A percentile compares a stretch with the other conserved stretches of the same genome.
These are phyloP conservation scores for Ceratocystis destructans DNA, from an alignment of 2,329 filamentous ascomycete species.

Conservation along the genomic window DNA sequence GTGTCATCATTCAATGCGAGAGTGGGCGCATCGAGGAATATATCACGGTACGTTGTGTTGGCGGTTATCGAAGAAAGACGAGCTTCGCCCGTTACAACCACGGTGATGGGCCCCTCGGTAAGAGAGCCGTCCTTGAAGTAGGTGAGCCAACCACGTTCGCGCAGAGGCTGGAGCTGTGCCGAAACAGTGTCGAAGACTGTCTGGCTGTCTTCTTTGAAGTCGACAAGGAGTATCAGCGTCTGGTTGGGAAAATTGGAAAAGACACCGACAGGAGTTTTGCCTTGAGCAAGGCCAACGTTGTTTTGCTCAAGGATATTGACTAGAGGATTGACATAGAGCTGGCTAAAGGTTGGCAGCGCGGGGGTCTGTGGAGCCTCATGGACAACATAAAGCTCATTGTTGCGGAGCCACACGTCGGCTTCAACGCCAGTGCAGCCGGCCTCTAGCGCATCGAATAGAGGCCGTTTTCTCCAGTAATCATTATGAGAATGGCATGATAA, in stretches of 20 bases:
- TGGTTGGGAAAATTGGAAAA: conserved; percentile 40
- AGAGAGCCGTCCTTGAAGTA: conserved; percentile 38
- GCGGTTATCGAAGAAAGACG: conserved; percentile 41
- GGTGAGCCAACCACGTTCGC: conserved; percentile 43
- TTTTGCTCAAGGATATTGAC: conserved; percentile 43
- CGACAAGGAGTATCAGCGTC: conserved; percentile 50
- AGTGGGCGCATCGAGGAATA: conserved; percentile 55
- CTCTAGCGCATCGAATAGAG: conserved; percentile 47
- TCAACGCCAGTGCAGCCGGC: conserved; percentile 51
- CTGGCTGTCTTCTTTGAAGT: conserved; percentile 48
- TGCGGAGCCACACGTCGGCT: conserved; percentile 53
- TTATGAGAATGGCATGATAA: conserved; percentile 54
- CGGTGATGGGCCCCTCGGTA: conserved; percentile 45
- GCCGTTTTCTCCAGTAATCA: conserved; percentile 53
- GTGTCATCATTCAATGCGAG: conserved; percentile 25
- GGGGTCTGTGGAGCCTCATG: conserved; percentile 32
- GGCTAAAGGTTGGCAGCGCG: conserved; percentile 42
- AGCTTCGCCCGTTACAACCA: conserved; percentile 54
- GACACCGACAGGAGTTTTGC: conserved; percentile 34
- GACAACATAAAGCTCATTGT: conserved; percentile 44
- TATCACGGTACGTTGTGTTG: conserved; percentile 43
- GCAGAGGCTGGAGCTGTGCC: conserved; percentile 43
- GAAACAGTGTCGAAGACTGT: conserved; percentile 34
- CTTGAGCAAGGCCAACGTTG: conserved; percentile 31
- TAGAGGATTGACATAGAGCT: conserved; percentile 51